A percentile compares a stretch with the other conserved stretches of the same genome.
phyloP scores from a whole-genome alignment of 2,329 filamentous ascomycete species.

The Emmonsia crescens region DNA sequence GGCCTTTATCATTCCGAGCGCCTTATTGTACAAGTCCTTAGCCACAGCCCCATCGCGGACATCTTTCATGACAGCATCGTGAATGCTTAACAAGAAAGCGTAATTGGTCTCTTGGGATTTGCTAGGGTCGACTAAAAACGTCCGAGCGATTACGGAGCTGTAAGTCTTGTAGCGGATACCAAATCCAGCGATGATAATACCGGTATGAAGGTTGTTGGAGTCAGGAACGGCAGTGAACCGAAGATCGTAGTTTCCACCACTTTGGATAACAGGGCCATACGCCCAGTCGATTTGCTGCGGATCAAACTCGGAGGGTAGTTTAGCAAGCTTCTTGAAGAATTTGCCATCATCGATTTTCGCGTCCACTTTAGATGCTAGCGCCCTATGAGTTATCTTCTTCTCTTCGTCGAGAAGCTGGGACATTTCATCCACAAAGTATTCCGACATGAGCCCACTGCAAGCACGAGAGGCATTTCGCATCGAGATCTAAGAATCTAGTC shows the following conservation, averaged over 20 bases:
- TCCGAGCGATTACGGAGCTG: conserved; percentile 81
- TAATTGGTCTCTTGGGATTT: conserved; percentile 93
- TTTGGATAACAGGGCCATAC: conserved; percentile 81
- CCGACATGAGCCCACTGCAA: conserved; percentile 86
- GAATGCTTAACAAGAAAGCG: conserved; percentile 72
- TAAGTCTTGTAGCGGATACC: conserved; percentile 94
- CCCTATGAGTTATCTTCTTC: conserved; percentile 89
- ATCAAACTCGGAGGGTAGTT: conserved; percentile 80
- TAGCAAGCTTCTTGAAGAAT: conserved; percentile 78
- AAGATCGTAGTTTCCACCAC: conserved; percentile 88
- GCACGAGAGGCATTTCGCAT: conserved; percentile 93
- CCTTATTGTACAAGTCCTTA: conserved; percentile 89
- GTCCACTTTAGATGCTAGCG: conserved; percentile 75
- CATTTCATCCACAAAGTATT: conserved; percentile 98
- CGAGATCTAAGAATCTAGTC: conserved; percentile 48
- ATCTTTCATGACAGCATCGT: conserved; percentile 83
- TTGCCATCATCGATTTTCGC: conserved; percentile 86
- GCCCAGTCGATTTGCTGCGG: conserved; percentile 86
- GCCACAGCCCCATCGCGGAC: conserved; percentile 74
- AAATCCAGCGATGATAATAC: conserved; percentile 85
- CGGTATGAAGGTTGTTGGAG: conserved; percentile 73
- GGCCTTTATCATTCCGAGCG: conserved; percentile 63
- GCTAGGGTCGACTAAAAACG: conserved; percentile 93
- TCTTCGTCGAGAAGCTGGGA: conserved; percentile 89
- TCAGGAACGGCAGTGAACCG: conserved; percentile 69